Base-by-base conservation (phyloP, 2,329 filamentous ascomycete species). In the Fusarium chuoi region DNA sequence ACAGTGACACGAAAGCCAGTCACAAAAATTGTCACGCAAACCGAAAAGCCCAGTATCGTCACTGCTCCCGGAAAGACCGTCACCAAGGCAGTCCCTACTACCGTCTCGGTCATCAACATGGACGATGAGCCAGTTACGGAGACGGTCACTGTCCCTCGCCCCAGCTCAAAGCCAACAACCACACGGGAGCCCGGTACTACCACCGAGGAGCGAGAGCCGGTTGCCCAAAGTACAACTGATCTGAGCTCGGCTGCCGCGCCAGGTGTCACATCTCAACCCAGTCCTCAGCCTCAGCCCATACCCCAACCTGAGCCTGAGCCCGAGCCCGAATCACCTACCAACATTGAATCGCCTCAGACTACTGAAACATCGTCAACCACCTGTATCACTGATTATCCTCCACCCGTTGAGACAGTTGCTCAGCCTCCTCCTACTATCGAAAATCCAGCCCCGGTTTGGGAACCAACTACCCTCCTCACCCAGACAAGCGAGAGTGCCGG, bases 81-180 rank as follows among this genome's bases (percentile, higher is more conserved):
- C 30, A 80, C 79, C 35, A 75, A 79, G 26, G 63, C 76, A 12
- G 69, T 78, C 35, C 75, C 79, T 6, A 81, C 76, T 14, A 82
- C 80, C 17, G 75, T 83, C 39, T 79, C 80, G 24, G 62, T 82
- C 52, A 75, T 83, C 52, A 77, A 81, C 57, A 68, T 82, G 41
- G 54, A 63, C 12, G 71, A 72, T 4, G 74, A 75, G 3, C 66
- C 62, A 30, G 56, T 68, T 33, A 79, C 79, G 17, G 71, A 75
- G 13, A 79, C 78, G 13, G 52, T 82, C 33, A 79, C 78, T 15
- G 78, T 80, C 11, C 73, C 76, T 11, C 46, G 71, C 39, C 55
- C 65, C 14, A 64, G 64, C 12, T 45, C 74, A 8, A 61, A 57
- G 28, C 33, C 73, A 5, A 52, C 52, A 24, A 35, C 33, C 10